Base-by-base conservation (phyloP, 2,329 filamentous ascomycete species). In the Penicillium griseofulvum region DNA sequence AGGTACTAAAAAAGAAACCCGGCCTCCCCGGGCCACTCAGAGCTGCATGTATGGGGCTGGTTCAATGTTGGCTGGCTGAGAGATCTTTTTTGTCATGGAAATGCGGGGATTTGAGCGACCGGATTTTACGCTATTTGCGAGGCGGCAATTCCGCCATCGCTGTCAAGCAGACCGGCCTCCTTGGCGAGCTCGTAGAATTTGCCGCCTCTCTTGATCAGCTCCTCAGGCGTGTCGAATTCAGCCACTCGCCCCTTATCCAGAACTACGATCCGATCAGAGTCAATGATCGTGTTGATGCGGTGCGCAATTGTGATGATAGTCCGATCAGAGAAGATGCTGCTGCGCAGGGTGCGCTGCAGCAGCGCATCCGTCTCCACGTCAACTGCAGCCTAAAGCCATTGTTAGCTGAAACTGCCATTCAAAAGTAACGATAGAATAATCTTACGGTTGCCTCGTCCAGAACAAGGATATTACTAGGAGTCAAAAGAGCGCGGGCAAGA, bases 251-350 rank as follows among this genome's bases (percentile, higher is more conserved):
- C 94, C 74, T 89, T 88, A 70, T 97, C 91, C 6, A 99, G 83
- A 47, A 99, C 94, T 34, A 99, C 87, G 59, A 99, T 94, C 48
- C 92, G 86, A 76, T 99, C 93, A 58, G 83, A 86, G 68, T 88
- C 85, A 14, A 99, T 82, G 67, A 99, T 97, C 11, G 94, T 99
- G 78, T 97, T 97, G 78, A 99, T 96, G 52, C 94, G 87, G 78
- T 99, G 94, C 26, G 94, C 94, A 68, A 99, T 96, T 1, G 94
- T 99, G 74, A 99, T 96, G 74, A 99, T 97, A 36, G 94, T 99
- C 11, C 91, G 86, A 74, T 97, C 91, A 58, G 87, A 83, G 77
- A 99, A 99, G 72, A 86, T 81, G 65, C 75, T 82, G 68, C 81
- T 85, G 54, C 85, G 80, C 45, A 87, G 71, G 19, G 85, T 87